phyloP scores from a whole-genome alignment of 1,284 basidiomycete genomes.

The Neotropicomus parvogracilis region DNA sequence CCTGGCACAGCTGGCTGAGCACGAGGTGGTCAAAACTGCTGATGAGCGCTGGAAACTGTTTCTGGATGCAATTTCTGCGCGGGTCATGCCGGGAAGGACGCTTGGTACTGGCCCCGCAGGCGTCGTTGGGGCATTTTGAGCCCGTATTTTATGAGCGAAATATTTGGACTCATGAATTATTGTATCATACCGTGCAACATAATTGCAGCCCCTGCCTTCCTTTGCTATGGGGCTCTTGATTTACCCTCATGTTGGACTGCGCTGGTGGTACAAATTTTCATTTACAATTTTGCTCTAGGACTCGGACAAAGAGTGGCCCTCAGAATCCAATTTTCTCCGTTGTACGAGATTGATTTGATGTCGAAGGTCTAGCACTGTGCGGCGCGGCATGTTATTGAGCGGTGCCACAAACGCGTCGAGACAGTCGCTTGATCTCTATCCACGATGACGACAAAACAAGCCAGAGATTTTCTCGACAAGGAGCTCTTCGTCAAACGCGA shows the following conservation, averaged over 20 bases:
- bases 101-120: neutral
- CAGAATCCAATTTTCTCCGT: no score
- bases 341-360: no score
- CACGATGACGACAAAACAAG: constrained; percentile 44
- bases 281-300: no score
- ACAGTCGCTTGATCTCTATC: neutral
- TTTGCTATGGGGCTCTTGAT: no score
- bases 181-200: no score
- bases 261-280: no score
- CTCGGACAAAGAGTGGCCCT: no score
- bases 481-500: constrained; percentile 59
- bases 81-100: neutral
- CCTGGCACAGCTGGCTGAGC: constrained; percentile 21
- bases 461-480: constrained; percentile 58
- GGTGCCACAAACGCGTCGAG: constrained; percentile 7
- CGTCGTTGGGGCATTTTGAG: constrained; percentile 6
- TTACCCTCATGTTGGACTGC: no score
- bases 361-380: no score
- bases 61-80: constrained; percentile 16
- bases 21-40: constrained; percentile 9
- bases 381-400: no score
- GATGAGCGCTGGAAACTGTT: constrained; percentile 23
- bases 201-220: no score
- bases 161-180: no score
- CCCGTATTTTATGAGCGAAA: neutral